These are phyloP conservation scores for Mycena leptocephala DNA, from an alignment of 768 basidiomycete genomes.

Conservation along the genomic window DNA sequence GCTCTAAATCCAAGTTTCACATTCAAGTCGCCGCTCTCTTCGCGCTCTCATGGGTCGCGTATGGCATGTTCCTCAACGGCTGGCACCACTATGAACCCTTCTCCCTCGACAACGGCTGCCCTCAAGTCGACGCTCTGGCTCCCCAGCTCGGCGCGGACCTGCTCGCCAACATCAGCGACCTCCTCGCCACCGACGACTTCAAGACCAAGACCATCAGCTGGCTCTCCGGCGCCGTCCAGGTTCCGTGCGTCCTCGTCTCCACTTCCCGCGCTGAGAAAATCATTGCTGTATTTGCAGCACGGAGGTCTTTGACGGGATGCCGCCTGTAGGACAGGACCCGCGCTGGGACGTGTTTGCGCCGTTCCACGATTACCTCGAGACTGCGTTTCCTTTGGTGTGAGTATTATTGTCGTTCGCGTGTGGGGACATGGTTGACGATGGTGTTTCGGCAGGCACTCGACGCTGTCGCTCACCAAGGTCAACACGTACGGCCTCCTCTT, in stretches of 20 bases:
- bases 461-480: conserved; percentile 75
- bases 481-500: conserved; percentile 86
- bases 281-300: conserved; percentile 52
- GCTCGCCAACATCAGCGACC: conserved; percentile 17
- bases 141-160: conserved; percentile 17
- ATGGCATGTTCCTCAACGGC: not conserved
- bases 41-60: not conserved
- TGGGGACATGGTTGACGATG: not conserved
- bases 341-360: conserved; percentile 60
- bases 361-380: conserved; percentile 59
- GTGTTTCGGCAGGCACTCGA: conserved; percentile 67
- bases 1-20: not conserved
- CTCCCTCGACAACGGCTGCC: conserved; percentile 3
- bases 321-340: conserved; percentile 62
- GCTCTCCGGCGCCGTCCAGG: conserved; percentile 49
- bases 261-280: not conserved
- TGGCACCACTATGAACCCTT: too few species aligned
- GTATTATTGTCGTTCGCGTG: conserved; percentile 41
- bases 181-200: conserved; percentile 40
- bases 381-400: conserved; percentile 74
- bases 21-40: not conserved
- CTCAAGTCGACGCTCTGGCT: conserved; percentile 22
- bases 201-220: conserved; percentile 42
- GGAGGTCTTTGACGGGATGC: conserved; percentile 67
- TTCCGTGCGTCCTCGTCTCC: conserved; percentile 35